Evolutionary conservation across 108 stramenopile species (phyloP), one percentile per base, ranked within the genome.

Genomic region (Cafeteria roenbergensis): DNA sequence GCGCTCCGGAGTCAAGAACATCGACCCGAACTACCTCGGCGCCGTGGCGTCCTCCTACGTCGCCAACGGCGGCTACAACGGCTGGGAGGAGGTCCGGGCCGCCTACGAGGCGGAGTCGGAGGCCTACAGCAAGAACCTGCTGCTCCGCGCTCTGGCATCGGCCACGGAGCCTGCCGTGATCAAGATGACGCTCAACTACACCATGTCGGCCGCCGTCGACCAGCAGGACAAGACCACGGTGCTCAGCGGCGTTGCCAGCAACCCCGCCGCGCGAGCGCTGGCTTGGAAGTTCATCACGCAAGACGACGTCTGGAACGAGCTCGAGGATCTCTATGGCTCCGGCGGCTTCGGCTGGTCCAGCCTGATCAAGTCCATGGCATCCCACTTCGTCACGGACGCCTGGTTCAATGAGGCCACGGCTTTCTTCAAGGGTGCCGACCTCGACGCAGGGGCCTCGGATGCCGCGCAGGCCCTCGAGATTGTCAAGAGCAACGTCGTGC

Each of bases 251-350:
- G 59, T 61, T 8, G 34, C 59, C 9, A 22, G 30, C 59, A 61
- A 61, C 37, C 59, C 59, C 21, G 24, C 2, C 29, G 59, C 20
- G 36, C 22, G 59, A 3, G 22, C 9, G 59, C 59, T 37, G 24
- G 59, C 59, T 1, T 61, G 59, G 59, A 2, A 61, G 20, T 61
- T 61, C 37, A 29, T 37, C 59, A 61, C 8, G 59, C 12, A 6
- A 12, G 32, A 33, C 56, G 30, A 61, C 24, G 9, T 61, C n/a
- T n/a, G n/a, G n/a, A 2, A 61, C 21, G n/a, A 2, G 17, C 22
- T 61, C 37, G 30, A 24, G 29, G 59, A 61, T 2, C 22, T 8
- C 29, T 61, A 61, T 22, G 59, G 59, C 20, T 3, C 2, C 21
- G 59, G 59, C 59, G 59, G 59, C 37, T 61, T 61, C 59, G 59